Evolutionary conservation across 106 monocot genomes (phyloP).

Genomic region (Allium sativum): DNA sequence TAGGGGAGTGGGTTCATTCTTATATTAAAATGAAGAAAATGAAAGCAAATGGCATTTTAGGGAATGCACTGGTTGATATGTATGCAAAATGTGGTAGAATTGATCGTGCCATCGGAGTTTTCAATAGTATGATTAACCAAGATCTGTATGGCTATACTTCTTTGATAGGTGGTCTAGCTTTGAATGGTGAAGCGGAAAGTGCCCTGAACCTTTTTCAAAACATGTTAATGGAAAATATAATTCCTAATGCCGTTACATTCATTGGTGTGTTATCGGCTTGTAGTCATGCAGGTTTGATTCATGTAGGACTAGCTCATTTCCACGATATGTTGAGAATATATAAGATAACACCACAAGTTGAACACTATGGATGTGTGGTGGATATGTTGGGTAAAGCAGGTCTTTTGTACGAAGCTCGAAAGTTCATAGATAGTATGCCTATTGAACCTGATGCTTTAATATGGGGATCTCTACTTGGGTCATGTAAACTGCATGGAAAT

Average conservation of each 20-base stretch:
- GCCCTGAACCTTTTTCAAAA: conserved; percentile 43
- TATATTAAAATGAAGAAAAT: conserved; percentile 24
- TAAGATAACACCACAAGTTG: conserved; percentile 26
- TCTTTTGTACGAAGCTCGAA: conserved; percentile 31
- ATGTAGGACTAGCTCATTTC: conserved; percentile 52
- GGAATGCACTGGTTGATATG: conserved; percentile 70
- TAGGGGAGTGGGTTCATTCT: conserved; percentile 45
- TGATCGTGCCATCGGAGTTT: conserved; percentile 24
- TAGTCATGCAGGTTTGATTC: conserved; percentile 66
- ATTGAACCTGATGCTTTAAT: conserved; percentile 59
- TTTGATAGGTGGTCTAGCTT: conserved; percentile 48
- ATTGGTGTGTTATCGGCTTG: conserved; percentile 59
- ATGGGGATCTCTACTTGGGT: conserved; percentile 65
- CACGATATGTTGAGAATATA: conserved; percentile 22
- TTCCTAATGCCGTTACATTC: conserved; percentile 39
- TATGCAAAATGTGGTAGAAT: conserved; percentile 71
- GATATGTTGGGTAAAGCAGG: conserved; percentile 31
- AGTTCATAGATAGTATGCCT: conserved; percentile 45
- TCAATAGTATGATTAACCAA: conserved; percentile 30
- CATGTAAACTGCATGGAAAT: conserved; percentile 51
- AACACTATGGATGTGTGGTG: conserved; percentile 57
- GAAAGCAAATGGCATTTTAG: conserved; percentile 18
- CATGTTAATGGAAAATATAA: conserved; percentile 27
- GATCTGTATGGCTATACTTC: conserved; percentile 61
- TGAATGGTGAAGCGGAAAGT: conserved; percentile 39